Conservation (phyloP, 345 rosid genomes). For the Eucalyptus shirleyi region DNA sequence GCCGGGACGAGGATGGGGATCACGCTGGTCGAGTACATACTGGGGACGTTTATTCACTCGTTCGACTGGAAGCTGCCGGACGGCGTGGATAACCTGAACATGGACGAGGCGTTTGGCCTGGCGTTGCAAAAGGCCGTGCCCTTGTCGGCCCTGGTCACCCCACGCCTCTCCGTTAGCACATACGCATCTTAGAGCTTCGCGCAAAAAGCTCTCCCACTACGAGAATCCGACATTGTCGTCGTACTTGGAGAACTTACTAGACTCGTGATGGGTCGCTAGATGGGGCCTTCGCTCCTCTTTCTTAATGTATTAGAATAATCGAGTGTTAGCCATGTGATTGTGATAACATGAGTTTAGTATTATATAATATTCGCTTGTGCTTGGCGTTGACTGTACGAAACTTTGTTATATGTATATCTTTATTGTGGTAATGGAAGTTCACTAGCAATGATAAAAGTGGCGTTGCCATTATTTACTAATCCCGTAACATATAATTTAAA, state of each 20-base stretch:
- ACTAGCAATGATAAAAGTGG: too few relatives aligned
- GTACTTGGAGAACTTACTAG: not conserved
- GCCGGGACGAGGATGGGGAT: conserved; percentile 66
- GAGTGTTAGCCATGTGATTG: not conserved
- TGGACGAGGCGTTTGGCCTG: conserved; percentile 58
- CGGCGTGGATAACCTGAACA: conserved; percentile 13
- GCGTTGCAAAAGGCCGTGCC: conserved; percentile 51
- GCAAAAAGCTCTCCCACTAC: not conserved
- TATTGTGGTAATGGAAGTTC: too few relatives aligned
- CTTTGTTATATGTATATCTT: too few relatives aligned
- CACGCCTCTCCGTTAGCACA: conserved; percentile 19
- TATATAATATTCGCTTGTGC: too few relatives aligned
- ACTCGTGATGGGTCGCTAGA: not conserved
- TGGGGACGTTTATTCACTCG: conserved; percentile 42
- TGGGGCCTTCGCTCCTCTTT: not conserved
- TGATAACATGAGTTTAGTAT: too few relatives aligned
- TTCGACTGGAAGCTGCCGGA: conserved; percentile 43
- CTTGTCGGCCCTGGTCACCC: conserved; percentile 27
- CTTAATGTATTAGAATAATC: not conserved
- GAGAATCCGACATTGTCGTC: not conserved
- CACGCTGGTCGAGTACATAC: conserved; percentile 37
- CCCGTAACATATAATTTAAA: too few relatives aligned
- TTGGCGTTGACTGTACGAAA: too few relatives aligned
- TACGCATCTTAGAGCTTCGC: not conserved
- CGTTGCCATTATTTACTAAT: too few relatives aligned